Percentiles rank a stretch among this genome's conserved stretches.
phyloP scores from a whole-genome alignment of 1,284 basidiomycete genomes.

The Rhodotorula sp. region DNA sequence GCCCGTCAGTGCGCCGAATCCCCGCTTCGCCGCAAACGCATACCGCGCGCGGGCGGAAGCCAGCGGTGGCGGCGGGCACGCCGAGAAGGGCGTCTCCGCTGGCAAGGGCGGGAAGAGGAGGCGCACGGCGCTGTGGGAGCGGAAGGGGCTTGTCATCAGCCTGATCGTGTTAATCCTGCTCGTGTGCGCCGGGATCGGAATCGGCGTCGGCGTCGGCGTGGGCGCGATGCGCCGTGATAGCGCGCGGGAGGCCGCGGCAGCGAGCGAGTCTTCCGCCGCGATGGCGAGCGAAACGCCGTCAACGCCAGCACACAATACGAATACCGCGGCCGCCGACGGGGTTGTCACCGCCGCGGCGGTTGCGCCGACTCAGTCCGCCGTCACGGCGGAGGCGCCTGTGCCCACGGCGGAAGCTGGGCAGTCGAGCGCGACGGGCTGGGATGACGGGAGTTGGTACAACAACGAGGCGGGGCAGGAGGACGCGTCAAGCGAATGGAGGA shows the following conservation, averaged over 20 bases:
- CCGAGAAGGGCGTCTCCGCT: neutral
- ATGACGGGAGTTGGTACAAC: too few relatives aligned
- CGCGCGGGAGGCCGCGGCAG: neutral
- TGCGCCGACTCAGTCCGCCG: too few relatives aligned
- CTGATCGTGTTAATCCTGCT: neutral
- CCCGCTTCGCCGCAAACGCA: neutral
- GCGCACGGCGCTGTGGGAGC: neutral
- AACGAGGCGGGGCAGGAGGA: too few relatives aligned
- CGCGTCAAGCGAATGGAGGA: too few relatives aligned
- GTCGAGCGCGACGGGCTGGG: too few relatives aligned
- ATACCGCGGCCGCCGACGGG: too few relatives aligned
- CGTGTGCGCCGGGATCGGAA: constrained; percentile 1
- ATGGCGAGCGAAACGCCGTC: too few relatives aligned
- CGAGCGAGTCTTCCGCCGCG: neutral
- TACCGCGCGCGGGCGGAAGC: neutral
- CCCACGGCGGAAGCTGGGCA: neutral
- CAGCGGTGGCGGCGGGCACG: neutral
- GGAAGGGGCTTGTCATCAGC: neutral
- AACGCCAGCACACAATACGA: too few relatives aligned
- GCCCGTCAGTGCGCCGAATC: neutral
- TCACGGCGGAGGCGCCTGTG: neutral
- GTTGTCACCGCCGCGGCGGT: too few relatives aligned
- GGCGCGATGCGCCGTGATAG: neutral
- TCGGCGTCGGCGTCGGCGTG: constrained; percentile 1
- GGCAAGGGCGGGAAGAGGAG: neutral